These are phyloP conservation scores for Rhodamnia rubescens DNA, from an alignment of 345 rosid genomes.

Conservation along the genomic window DNA sequence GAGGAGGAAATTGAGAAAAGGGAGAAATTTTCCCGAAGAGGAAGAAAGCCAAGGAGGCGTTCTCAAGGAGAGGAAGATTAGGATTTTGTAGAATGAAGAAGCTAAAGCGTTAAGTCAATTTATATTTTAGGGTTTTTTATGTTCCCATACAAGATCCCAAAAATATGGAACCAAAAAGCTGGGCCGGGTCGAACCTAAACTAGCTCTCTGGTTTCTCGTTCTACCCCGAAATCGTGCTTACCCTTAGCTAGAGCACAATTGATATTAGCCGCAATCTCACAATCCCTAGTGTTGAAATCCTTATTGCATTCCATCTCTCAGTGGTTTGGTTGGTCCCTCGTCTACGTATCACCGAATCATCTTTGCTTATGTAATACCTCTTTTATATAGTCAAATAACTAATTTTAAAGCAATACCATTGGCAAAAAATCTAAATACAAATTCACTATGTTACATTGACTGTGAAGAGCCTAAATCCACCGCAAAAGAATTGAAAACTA, in stretches of 20 bases:
- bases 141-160: not conserved
- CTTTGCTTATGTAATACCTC: not conserved
- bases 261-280: not conserved
- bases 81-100: not conserved
- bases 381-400: not conserved
- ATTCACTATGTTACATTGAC: not conserved
- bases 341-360: not conserved
- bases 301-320: not conserved
- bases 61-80: not conserved
- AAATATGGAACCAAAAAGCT: not conserved
- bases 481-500: not conserved
- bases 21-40: not conserved
- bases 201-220: fast-evolving
- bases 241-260: not conserved
- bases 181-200: fast-evolving
- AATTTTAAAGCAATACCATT: not conserved
- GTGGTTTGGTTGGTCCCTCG: not conserved
- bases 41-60: not conserved
- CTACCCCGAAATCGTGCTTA: not conserved
- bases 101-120: not conserved
- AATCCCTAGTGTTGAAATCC: not conserved
- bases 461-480: not conserved
- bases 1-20: not conserved
- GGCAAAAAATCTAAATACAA: not conserved
- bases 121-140: not conserved